Evolutionary conservation across 352 stramenopile species (phyloP), one percentile per base, ranked within the genome.

Genomic region (Pythium dissimile): DNA sequence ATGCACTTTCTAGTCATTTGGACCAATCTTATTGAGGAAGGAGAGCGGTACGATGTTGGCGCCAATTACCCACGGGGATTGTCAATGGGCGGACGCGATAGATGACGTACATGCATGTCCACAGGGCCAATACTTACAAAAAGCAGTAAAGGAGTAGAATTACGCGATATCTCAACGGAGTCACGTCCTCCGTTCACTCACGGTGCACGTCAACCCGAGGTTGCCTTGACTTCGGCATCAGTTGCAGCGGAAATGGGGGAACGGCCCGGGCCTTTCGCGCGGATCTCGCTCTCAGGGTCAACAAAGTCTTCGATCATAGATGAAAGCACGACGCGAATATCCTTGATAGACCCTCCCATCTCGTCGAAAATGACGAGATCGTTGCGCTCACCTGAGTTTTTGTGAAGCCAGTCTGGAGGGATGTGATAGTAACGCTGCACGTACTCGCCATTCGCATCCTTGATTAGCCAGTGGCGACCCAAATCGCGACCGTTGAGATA

Each of bases 401-500:
- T 55, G 9, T 62, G 37, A 23, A 89, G 63, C 80, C 80, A 89
- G 51, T 86, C 75, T 3, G 41, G 55, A 7, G 80, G 77, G 30
- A 89, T 65, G 31, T 87, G 67, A 42, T 89, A 89, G 51, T 88
- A 86, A 16, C 69, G 80, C 57, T 89, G 80, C n/a, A 84, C 65
- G 34, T 78, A 84, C 28, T 75, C 50, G 12, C 66, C 80, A 31
- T 75, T 52, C 12, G 6, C 53, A 41, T 80, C 55, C 53, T 73
- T 73, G 39, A 85, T 75, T 23, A 88, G 62, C 80, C 80, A 89
- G 58, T 80, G 81, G 53, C 80, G 80, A 3, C 80, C 80, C n/a
- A 89, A 45, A 23, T 84, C 73, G 46, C 86, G 71, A 21, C 80
- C 80, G 48, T 89, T 89, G 5, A 89, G 67, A 54, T 76, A 89